These are phyloP conservation scores for Corymbia calophylla DNA, from an alignment of 441 rosid species.

Conservation along the genomic window DNA sequence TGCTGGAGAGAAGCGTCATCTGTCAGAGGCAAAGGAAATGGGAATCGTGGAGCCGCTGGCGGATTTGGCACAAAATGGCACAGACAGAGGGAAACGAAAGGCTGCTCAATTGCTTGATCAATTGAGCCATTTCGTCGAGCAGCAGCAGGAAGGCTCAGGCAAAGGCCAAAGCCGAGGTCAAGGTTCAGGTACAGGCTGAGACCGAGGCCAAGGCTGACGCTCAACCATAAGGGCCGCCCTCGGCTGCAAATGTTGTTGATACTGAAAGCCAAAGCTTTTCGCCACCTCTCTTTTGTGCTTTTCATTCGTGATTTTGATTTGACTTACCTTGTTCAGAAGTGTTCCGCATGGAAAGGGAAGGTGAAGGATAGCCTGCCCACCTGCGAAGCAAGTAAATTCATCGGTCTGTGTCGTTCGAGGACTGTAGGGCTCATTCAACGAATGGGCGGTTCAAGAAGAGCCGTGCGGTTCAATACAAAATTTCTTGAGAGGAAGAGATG, in stretches of 20 bases:
- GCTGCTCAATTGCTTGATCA: constrained; percentile 81
- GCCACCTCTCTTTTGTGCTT: background rate
- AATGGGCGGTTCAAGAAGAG: background rate
- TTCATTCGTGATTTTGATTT: constrained; percentile 6
- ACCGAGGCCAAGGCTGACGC: background rate
- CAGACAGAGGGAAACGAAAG: constrained; percentile 86
- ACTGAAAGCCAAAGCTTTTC: constrained; percentile 35
- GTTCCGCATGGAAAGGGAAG: constrained; percentile 28
- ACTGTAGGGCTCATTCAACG: background rate
- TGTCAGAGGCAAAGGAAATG: constrained; percentile 64
- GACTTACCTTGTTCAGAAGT: background rate
- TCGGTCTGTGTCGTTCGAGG: constrained; percentile 9
- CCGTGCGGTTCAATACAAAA: background rate
- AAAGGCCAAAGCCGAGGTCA: background rate
- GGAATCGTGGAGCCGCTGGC: constrained; percentile 59
- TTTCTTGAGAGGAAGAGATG: background rate
- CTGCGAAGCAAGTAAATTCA: constrained; percentile 21
- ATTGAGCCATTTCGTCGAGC: constrained; percentile 52
- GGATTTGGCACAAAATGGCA: constrained; percentile 80
- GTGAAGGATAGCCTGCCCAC: constrained; percentile 52
- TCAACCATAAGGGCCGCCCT: constrained; percentile 25
- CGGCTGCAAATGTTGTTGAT: constrained; percentile 23
- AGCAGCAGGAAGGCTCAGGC: constrained; percentile 50
- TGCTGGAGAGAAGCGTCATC: constrained; percentile 59
- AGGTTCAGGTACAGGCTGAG: background rate